Base-by-base conservation (phyloP, 805 yeast genomes). In the Candida ficus region DNA sequence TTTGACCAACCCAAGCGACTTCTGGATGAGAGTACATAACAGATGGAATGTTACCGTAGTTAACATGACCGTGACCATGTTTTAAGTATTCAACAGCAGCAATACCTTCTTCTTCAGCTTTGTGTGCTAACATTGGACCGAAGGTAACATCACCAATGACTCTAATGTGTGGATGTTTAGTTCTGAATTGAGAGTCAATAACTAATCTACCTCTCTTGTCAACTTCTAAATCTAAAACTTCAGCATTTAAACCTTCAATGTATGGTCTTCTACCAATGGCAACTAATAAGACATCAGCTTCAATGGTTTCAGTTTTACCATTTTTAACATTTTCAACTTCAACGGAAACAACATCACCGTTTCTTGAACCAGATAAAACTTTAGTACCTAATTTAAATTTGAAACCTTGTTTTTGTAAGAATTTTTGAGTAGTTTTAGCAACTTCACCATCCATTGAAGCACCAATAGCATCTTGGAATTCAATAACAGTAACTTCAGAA, bases 1-100 rank as follows among this genome's bases (percentile, higher is more conserved):
- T 85, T 69, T 86, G 86, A 56, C 99, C 99, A 54, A 86, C 96
- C 99, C 99, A 93, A 39, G 98, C 98, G 54, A 93, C 96, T 74
- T 93, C 99, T 50, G 99, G 99, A 70, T 89, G 96, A 37, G 98
- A 83, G 76, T 93, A 93, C 99, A 93, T 93, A 53, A 93, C 99
- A 27, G 96, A 80, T 52, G 99, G 99, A 56, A 93, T 93, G 72
- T 86, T 95, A 56, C 82, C 95, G 70, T 93, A 93, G 80, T 93
- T 93, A 54, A 93, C 98, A 65, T 93, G 99, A 45, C 99, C 99
- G 62, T 84, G 85, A 52, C 98, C 99, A 53, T 68, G 68, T 74
- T 88, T 88, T 65, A 93, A 78, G 73, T 79, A 86, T 72, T 93
- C 99, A 51, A 76, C 98, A 52, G 96, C 98, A 43, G 99, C 99